Conservation (phyloP, 305 asterid species). For the Plantago lanceolata region DNA sequence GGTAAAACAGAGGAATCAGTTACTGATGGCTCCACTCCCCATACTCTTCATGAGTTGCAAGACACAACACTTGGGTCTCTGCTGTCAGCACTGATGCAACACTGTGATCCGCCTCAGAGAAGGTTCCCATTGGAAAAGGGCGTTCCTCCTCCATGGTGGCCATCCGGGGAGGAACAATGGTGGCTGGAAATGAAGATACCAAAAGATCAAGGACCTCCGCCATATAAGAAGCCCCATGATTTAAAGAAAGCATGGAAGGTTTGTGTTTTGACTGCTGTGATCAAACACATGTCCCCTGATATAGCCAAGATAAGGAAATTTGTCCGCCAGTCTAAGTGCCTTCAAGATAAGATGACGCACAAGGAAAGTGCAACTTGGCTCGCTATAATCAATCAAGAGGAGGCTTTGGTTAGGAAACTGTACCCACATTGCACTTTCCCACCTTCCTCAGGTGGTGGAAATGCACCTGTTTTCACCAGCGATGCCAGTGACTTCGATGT, state of each 20-base stretch:
- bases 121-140: constrained; percentile 60
- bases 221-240: constrained; percentile 69
- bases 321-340: constrained; percentile 54
- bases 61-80: constrained; percentile 69
- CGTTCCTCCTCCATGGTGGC: constrained; percentile 71
- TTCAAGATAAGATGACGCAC: constrained; percentile 73
- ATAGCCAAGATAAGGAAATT: constrained; percentile 52
- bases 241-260: constrained; percentile 65
- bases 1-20: constrained; percentile 37
- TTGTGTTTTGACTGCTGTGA: constrained; percentile 51
- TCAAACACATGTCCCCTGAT: constrained; percentile 61
- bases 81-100: constrained; percentile 64
- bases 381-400: constrained; percentile 51
- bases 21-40: constrained; percentile 29
- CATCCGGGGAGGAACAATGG: constrained; percentile 59
- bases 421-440: constrained; percentile 40
- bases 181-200: constrained; percentile 45
- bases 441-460: constrained; percentile 23
- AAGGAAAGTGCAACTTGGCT: constrained; percentile 69
- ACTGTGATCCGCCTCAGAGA: constrained; percentile 68
- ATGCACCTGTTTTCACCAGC: constrained; percentile 29
- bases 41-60: constrained; percentile 52
- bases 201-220: constrained; percentile 44
- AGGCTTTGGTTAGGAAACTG: constrained; percentile 36
- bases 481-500: constrained; percentile 52